Percentiles rank a stretch among this genome's conserved stretches.
These are phyloP conservation scores for Tylopilus plumbeoviolaceoides DNA, from an alignment of 768 basidiomycete species.

Conservation along the genomic window DNA sequence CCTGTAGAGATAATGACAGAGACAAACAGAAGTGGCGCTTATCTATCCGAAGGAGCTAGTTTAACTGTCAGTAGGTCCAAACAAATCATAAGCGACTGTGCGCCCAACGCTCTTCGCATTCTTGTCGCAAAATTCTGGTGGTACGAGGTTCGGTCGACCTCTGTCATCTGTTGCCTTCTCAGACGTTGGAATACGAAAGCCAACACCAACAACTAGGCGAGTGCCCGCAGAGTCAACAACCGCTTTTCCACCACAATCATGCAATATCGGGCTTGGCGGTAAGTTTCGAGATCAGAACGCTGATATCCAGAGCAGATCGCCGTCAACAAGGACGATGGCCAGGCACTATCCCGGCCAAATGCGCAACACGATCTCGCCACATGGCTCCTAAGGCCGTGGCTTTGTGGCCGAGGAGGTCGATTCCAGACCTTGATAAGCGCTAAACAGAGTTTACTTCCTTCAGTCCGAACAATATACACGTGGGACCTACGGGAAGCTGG, in stretches of 20 bases:
- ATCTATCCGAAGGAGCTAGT: background rate
- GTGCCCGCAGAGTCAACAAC: too few species aligned
- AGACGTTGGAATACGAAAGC: too few species aligned
- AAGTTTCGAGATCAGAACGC: conserved; percentile 27
- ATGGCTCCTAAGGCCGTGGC: conserved; percentile 35
- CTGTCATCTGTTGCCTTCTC: too few species aligned
- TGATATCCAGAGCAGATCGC: conserved; percentile 34
- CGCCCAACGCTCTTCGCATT: background rate
- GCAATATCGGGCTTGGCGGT: conserved; percentile 29
- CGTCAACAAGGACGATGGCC: conserved; percentile 34
- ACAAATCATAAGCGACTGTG: too few species aligned
- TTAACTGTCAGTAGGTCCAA: background rate
- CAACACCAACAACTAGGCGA: too few species aligned
- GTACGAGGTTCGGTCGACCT: background rate
- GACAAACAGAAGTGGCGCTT: too few species aligned
- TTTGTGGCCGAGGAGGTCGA: conserved; percentile 30
- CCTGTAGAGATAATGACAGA: too few species aligned
- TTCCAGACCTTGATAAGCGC: conserved; percentile 35
- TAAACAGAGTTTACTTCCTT: conserved; percentile 6
- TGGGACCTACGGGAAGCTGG: conserved; percentile 30
- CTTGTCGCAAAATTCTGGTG: background rate
- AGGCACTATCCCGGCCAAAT: conserved; percentile 33
- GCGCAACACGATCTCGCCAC: conserved; percentile 34
- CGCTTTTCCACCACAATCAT: conserved; percentile 24
- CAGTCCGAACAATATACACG: conserved; percentile 15